Evolutionary conservation across 2,329 filamentous ascomycete genomes (phyloP), one percentile per base, ranked within the genome.

Genomic region (Metarhizium anisopliae): DNA sequence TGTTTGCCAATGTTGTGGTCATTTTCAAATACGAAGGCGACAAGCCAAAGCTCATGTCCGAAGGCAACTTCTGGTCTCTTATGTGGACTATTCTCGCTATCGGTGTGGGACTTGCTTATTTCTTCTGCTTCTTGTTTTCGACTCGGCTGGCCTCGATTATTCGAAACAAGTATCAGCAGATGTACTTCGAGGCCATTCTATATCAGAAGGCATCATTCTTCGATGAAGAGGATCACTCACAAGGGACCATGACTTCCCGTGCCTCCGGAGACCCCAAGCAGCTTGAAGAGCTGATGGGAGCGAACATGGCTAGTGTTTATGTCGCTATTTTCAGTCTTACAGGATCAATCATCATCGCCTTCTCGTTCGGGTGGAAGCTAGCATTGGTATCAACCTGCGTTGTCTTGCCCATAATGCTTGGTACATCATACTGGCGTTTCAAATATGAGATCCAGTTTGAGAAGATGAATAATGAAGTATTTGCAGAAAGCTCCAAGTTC

Each of bases 281-380:
- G 54, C 69, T 86, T 3, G 81, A 85, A 65, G 81, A 86, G 66
- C 72, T 87, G 6, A 77, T 85, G 62, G 81, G 82, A 5, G 71
- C 79, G 50, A 85, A 86, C 63, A 81, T 86, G 77, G 78, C 83
- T 2, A 76, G 88, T 60, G 77, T 82, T 2, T 76, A 76, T 57
- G 80, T 85, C 20, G 82, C 85, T 8, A 64, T 86, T 25, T 85
- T 89, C 65, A 86, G 81, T 51, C 69, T 92, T 3, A 62, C 82
- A 8, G 87, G 86, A 0, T 82, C 81, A 7, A 70, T 89, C 14
- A 73, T 78, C 47, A 86, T 92, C 53, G 78, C 85, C 1, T 90
- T 89, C 62, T 74, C 78, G 4, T 90, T 86, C 65, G 85, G 86
- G 1, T 92, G 89, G 89, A 92, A 90, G 66, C 75, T 93, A 8